A percentile compares a stretch with the other conserved stretches of the same genome.
These are phyloP conservation scores for Silene latifolia DNA, from an alignment of 148 eudicot species.

Conservation along the genomic window DNA sequence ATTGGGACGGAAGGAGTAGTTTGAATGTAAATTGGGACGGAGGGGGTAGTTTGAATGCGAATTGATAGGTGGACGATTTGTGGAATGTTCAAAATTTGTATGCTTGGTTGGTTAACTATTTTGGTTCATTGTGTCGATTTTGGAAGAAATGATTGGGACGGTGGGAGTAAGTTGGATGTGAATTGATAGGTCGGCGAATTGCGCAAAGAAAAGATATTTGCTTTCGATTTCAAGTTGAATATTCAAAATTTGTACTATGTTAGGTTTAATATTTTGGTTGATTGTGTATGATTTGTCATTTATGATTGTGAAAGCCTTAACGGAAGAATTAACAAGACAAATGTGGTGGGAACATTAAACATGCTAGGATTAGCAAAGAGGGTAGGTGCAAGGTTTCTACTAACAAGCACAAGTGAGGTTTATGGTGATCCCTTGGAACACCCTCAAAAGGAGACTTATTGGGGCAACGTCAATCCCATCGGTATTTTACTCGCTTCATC, in stretches of 20 bases:
- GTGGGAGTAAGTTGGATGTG: slow-evolving; percentile 10
- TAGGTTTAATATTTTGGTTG: background rate
- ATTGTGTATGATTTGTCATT: background rate
- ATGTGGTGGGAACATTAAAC: slow-evolving; percentile 97
- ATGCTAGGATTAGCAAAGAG: slow-evolving; percentile 97
- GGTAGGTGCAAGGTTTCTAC: slow-evolving; percentile 86
- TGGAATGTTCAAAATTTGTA: background rate
- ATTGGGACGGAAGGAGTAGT: too few species aligned
- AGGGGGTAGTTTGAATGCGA: too few species aligned
- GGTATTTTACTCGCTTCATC: slow-evolving; percentile 35
- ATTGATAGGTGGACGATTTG: background rate
- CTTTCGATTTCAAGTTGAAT: background rate
- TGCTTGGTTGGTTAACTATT: background rate
- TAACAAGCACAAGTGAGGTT: slow-evolving; percentile 98
- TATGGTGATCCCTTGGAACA: slow-evolving; percentile 96
- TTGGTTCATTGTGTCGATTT: background rate
- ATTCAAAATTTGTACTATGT: background rate
- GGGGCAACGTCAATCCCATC: slow-evolving; percentile 99
- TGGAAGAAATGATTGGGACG: too few species aligned
- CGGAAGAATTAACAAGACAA: slow-evolving; percentile 65
- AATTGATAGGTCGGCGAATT: background rate
- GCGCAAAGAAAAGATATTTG: slow-evolving; percentile 2
- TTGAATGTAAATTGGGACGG: too few species aligned
- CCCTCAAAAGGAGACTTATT: slow-evolving; percentile 93
- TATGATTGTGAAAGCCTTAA: slow-evolving; percentile 14